Base-by-base conservation (phyloP, 495 filamentous ascomycete species). In the Talaromyces nanjingensis region DNA sequence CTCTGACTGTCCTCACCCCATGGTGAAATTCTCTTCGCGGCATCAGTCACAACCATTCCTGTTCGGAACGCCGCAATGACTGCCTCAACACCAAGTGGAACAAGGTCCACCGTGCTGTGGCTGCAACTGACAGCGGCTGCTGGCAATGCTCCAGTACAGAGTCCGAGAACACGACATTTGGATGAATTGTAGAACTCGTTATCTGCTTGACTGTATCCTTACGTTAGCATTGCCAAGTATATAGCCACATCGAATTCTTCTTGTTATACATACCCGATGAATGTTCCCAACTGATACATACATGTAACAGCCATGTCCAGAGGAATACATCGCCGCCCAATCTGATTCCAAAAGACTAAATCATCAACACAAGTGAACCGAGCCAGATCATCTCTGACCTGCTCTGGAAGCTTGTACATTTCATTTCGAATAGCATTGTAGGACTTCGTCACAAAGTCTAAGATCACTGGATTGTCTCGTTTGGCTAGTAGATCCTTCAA, bases 81-180 rank as follows among this genome's bases (percentile, higher is more conserved):
- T 2, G 78, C 76, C 67, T 89, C 82, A 14, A 87, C 78, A 63
- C 80, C 86, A 54, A 88, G 72, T 2, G 80, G 79, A 3, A 89
- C 70, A 12, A 91, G 73, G 12, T 84, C 74, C 1, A 82, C 78
- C 24, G 88, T 72, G 3, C 83, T 84, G 11, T 77, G 78, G 18
- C 86, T 77, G 29, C 77, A 84, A 16, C 84, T 80, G 55, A 90
- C 81, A 24, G 84, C 87, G 24, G 83, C 73, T 42, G 84, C 87
- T 5, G 88, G 84, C 66, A 90, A 79, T 20, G 89, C 75, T 25
- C 87, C 87, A 31, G 86, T 87, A 74, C 87, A 89, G 25, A 90
- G 79, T 1, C 70, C 70, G 11, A 65, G 82, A 67, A 0, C 80
- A 45, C 34, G 62, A 37, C 9, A 14, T 53, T 66, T 69, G 73